These are phyloP conservation scores for Russula griseocarnosa DNA, from an alignment of 768 basidiomycete genomes.

Conservation along the genomic window DNA sequence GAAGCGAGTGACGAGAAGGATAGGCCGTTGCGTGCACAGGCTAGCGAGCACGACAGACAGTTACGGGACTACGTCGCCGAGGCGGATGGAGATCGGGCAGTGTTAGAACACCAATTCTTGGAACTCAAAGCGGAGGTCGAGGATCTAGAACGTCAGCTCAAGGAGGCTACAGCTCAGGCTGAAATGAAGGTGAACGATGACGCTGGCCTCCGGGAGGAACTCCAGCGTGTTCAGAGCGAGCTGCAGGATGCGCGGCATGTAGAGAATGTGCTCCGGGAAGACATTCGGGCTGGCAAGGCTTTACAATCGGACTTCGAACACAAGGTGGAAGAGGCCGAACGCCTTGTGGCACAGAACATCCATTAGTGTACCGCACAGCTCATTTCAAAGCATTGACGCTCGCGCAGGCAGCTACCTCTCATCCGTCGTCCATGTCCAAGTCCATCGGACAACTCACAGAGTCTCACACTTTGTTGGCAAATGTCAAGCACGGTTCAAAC, in stretches of 20 bases:
- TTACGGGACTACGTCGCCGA: slow-evolving; percentile 89
- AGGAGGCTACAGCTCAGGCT: slow-evolving; percentile 55
- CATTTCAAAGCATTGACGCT: slow-evolving; percentile 68
- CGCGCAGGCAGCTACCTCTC: slow-evolving; percentile 52
- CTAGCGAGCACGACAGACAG: slow-evolving; percentile 58
- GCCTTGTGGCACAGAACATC: slow-evolving; percentile 77
- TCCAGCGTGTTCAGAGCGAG: slow-evolving; percentile 66
- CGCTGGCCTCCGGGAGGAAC: slow-evolving; percentile 64
- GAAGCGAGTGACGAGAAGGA: slow-evolving; percentile 78
- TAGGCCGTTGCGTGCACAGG: slow-evolving; percentile 63
- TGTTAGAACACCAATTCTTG: slow-evolving; percentile 82
- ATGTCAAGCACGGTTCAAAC: slow-evolving; percentile 50
- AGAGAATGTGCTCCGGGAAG: slow-evolving; percentile 70
- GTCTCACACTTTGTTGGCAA: slow-evolving; percentile 32
- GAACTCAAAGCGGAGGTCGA: slow-evolving; percentile 65
- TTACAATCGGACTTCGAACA: slow-evolving; percentile 68
- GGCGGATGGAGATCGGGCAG: slow-evolving; percentile 89
- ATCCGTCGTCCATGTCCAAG: slow-evolving; percentile 44
- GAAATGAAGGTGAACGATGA: slow-evolving; percentile 68
- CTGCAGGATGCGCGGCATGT: slow-evolving; percentile 61
- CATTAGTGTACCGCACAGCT: slow-evolving; percentile 68
- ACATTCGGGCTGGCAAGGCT: slow-evolving; percentile 62
- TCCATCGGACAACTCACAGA: slow-evolving; percentile 43
- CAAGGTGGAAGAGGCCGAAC: slow-evolving; percentile 57
- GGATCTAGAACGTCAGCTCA: slow-evolving; percentile 55